Conservation (phyloP, 805 yeast species). For the Starmerella geochares region DNA sequence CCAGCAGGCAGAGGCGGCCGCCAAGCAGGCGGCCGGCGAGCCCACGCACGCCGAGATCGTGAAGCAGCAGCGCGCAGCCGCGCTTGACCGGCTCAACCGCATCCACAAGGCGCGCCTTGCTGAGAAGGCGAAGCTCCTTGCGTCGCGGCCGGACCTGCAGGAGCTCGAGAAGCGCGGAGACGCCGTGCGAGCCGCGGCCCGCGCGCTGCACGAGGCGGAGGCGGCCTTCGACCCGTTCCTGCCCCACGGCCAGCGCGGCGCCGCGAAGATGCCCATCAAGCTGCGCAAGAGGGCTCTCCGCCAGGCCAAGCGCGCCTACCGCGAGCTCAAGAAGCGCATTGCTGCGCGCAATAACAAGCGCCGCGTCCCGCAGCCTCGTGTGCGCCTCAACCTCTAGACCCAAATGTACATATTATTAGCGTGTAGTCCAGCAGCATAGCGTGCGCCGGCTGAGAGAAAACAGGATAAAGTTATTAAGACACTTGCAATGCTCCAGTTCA, state of each 20-base stretch:
- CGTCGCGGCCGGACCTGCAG: conserved; percentile 23
- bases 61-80: conserved; percentile 3
- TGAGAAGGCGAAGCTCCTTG: conserved; percentile 18
- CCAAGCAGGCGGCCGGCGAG: conserved; percentile 15
- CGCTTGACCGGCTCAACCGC: conserved; percentile 8
- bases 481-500: too few species aligned
- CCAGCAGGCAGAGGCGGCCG: conserved; percentile 10
- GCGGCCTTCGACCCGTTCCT: conserved; percentile 25
- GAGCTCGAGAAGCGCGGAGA: conserved; percentile 22
- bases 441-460: neutral
- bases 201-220: conserved; percentile 23
- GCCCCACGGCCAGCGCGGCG: conserved; percentile 28
- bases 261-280: conserved; percentile 28
- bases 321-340: conserved; percentile 25
- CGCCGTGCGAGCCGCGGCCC: conserved; percentile 21
- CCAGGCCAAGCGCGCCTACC: conserved; percentile 26
- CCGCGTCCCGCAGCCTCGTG: conserved; percentile 25
- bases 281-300: conserved; percentile 26
- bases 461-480: too few species aligned
- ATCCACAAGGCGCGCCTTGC: conserved; percentile 11
- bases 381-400: conserved; percentile 27
- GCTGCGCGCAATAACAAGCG: conserved; percentile 26
- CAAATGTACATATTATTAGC: conserved; percentile 27
- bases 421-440: neutral
- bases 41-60: conserved; percentile 17